phyloP scores from a whole-genome alignment of 1,139 yeast genomes.

The Scheffersomyces stambukii region DNA sequence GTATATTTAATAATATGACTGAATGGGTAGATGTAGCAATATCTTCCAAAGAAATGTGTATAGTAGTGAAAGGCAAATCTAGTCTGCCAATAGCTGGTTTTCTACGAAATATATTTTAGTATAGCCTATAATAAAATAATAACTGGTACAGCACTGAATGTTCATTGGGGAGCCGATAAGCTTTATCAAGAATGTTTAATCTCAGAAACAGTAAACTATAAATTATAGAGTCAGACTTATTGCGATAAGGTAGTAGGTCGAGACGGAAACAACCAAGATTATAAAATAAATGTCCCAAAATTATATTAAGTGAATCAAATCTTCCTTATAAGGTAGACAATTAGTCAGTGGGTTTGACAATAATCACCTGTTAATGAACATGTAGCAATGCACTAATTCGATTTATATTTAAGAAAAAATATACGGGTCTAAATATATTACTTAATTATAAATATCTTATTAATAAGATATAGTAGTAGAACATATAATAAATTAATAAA shows the following conservation, averaged over 20 bases:
- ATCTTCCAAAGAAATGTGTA: constrained; percentile 2
- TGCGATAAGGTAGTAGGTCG: constrained; percentile 8
- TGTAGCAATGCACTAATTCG: neutral
- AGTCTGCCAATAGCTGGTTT: constrained; percentile 5
- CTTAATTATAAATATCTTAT: too few species aligned
- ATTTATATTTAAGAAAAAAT: too few species aligned
- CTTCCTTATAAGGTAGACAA: neutral
- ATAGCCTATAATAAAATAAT: constrained; percentile 1
- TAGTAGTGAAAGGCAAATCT: constrained; percentile 6
- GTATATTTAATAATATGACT: constrained; percentile 2
- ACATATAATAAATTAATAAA: constrained; percentile 8
- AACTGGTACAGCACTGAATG: constrained; percentile 4
- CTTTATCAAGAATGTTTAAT: constrained; percentile 2
- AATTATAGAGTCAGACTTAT: constrained; percentile 6
- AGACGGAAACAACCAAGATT: constrained; percentile 7
- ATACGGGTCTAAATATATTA: neutral
- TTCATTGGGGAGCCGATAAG: constrained; percentile 1
- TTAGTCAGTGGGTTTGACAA: neutral
- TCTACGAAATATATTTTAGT: constrained; percentile 5
- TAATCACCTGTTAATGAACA: neutral
- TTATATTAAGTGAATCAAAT: neutral
- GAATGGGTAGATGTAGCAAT: constrained; percentile 4
- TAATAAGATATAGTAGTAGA: constrained; percentile 6
- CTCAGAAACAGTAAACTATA: constrained; percentile 4
- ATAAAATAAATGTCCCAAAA: constrained; percentile 3